phyloP scores from a whole-genome alignment of 2,329 filamentous ascomycete species.

The Drechslerella coelobrocha region DNA sequence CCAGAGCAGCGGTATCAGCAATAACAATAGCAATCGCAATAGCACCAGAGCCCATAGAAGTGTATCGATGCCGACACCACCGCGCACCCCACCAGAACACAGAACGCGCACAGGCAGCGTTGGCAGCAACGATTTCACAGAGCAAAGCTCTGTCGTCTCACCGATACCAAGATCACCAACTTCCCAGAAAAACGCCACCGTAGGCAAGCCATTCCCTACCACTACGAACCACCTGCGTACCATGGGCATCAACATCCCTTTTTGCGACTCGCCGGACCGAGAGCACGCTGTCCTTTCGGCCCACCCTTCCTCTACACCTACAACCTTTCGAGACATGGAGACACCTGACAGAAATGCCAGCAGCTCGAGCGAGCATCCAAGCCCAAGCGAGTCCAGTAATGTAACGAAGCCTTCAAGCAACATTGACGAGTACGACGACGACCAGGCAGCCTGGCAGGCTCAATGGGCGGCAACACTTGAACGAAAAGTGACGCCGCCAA shows the following conservation, averaged over 20 bases:
- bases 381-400: conserved; percentile 7
- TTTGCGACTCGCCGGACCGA: conserved; percentile 46
- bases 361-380: conserved; percentile 4
- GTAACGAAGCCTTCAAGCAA: not conserved
- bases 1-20: conserved; percentile 3
- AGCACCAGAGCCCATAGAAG: conserved; percentile 36
- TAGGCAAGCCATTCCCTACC: conserved; percentile 9
- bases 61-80: conserved; percentile 43
- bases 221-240: conserved; percentile 3
- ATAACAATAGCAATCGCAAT: too few relatives aligned
- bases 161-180: conserved; percentile 33
- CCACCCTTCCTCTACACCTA: conserved; percentile 20
- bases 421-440: conserved; percentile 7
- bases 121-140: conserved; percentile 21
- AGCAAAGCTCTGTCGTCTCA: conserved; percentile 21
- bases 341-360: conserved; percentile 13
- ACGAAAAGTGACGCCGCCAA: conserved; percentile 46
- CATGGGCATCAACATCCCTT: conserved; percentile 47
- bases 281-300: conserved; percentile 28
- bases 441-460: conserved; percentile 24
- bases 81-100: conserved; percentile 30
- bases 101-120: conserved; percentile 28
- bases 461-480: conserved; percentile 40
- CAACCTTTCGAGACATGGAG: conserved; percentile 20
- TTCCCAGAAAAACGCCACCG: conserved; percentile 1